A percentile compares a stretch with the other conserved stretches of the same genome.
phyloP scores from a whole-genome alignment of 2,329 filamentous ascomycete species.

The Cytospora schulzeri region DNA sequence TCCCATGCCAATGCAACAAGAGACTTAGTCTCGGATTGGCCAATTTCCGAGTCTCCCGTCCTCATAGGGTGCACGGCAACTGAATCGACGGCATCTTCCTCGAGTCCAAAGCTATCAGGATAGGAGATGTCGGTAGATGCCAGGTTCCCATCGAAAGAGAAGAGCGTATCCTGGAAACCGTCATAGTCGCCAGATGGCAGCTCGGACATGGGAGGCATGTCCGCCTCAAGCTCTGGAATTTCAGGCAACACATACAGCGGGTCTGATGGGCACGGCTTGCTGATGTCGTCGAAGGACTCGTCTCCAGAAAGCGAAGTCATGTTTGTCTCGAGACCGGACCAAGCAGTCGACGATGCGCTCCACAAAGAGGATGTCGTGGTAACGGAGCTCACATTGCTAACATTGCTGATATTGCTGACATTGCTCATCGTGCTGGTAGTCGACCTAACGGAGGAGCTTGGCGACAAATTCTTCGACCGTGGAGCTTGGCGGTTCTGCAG shows the following conservation, averaged over 20 bases:
- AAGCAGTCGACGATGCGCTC: slow-evolving; percentile 45
- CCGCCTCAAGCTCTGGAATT: slow-evolving; percentile 48
- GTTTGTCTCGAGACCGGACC: slow-evolving; percentile 44
- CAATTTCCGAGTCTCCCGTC: neutral
- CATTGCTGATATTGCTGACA: slow-evolving; percentile 34
- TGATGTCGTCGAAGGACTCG: slow-evolving; percentile 29
- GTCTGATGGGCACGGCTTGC: slow-evolving; percentile 33
- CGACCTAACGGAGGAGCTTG: slow-evolving; percentile 52
- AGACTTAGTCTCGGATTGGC: slow-evolving; percentile 38
- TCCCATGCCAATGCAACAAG: slow-evolving; percentile 50
- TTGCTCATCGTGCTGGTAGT: slow-evolving; percentile 42
- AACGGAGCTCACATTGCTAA: slow-evolving; percentile 38
- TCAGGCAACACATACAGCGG: slow-evolving; percentile 41
- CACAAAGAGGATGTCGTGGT: slow-evolving; percentile 53
- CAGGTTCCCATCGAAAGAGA: slow-evolving; percentile 40
- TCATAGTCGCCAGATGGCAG: slow-evolving; percentile 33
- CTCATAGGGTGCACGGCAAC: slow-evolving; percentile 1
- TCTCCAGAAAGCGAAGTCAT: slow-evolving; percentile 47
- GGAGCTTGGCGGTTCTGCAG: slow-evolving; percentile 27
- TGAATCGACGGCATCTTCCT: slow-evolving; percentile 32
- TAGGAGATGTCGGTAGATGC: slow-evolving; percentile 39
- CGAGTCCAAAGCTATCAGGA: slow-evolving; percentile 41
- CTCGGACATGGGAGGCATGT: slow-evolving; percentile 37
- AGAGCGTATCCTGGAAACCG: slow-evolving; percentile 40
- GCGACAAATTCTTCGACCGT: slow-evolving; percentile 48